Conservation (phyloP, 2,329 filamentous ascomycete genomes). For the Camptophora hylomeconis region DNA sequence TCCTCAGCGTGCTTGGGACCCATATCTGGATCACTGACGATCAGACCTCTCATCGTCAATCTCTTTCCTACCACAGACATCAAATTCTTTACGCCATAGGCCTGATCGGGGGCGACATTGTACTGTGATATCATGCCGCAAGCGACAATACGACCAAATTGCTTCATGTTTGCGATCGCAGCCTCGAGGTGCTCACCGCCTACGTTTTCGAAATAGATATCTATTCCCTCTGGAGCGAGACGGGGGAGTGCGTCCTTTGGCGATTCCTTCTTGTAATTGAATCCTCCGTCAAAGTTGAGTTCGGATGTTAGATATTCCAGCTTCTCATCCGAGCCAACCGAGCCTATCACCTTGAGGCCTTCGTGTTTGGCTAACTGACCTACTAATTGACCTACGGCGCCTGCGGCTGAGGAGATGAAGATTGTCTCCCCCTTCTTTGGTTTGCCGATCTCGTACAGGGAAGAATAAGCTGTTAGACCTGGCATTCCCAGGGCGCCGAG, state of each 20-base stretch:
- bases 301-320: constrained; percentile 53
- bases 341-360: constrained; percentile 55
- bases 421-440: constrained; percentile 60
- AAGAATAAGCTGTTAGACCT: constrained; percentile 54
- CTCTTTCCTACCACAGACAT: constrained; percentile 53
- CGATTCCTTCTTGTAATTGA: constrained; percentile 68
- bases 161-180: constrained; percentile 45
- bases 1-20: constrained; percentile 53
- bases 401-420: constrained; percentile 58
- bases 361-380: constrained; percentile 63
- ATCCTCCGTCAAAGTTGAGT: constrained; percentile 51
- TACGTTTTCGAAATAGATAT: constrained; percentile 63
- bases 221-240: constrained; percentile 56
- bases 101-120: constrained; percentile 46
- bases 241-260: constrained; percentile 48
- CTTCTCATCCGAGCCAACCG: constrained; percentile 60
- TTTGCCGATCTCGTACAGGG: constrained; percentile 53
- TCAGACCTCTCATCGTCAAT: constrained; percentile 58
- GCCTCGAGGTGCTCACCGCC: constrained; percentile 55
- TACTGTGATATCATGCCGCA: constrained; percentile 55
- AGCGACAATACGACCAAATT: constrained; percentile 41
- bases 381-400: constrained; percentile 62
- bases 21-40: constrained; percentile 54
- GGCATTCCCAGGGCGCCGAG: constrained; percentile 59
- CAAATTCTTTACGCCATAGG: constrained; percentile 55